Evolutionary conservation across 768 basidiomycete genomes (phyloP), one percentile per base, ranked within the genome.

Genomic region (Termitomyces sp.): DNA sequence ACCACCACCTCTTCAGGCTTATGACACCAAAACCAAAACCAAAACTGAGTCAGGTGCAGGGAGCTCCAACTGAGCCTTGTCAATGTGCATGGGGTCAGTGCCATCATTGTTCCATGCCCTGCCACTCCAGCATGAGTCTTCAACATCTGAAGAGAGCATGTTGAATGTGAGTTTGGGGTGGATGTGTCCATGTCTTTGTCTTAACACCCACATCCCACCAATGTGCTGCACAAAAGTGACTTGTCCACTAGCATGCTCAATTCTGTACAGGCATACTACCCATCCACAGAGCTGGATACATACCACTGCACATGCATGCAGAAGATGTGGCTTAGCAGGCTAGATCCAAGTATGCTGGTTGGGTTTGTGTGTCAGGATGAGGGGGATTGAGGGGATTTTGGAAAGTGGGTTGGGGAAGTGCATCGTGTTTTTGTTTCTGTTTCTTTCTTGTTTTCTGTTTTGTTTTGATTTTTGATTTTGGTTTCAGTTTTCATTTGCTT

Each of bases 331-430:
- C 72, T 98, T 37, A 84, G 85, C 40, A 89, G 89, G 30, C 75
- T 99, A 54, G 97, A 98, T 70, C 97, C 96, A 24, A 97, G 94
- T 65, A 98, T 99, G 97, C 76, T 99, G 7, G 82, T 98, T 58
- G 95, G 95, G 12, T 98, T 99, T 69, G 68, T 98, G 63, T 88
- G 89, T 69, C 83, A 82, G 65, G 85, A 91, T 67, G 89, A 93
- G 72, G 76, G 68, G 18, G 96, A 98, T 54, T 98, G 93, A 91
- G 70, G 79, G 16, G 93, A 98, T 72, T 82, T 98, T 55, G 79
- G 85, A 61, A 75, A 71, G 57, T 77, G 93, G 51, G 86, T 93
- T 36, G 78, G 75, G 2, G 87, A 91, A 72, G 94, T 96, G 52
- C 51, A 87, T 39, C 5, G n/a, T n/a, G n/a, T 6, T 22, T 10